Evolutionary conservation across 306 rosid genomes (phyloP).

Genomic region (Cyamopsis tetragonoloba): DNA sequence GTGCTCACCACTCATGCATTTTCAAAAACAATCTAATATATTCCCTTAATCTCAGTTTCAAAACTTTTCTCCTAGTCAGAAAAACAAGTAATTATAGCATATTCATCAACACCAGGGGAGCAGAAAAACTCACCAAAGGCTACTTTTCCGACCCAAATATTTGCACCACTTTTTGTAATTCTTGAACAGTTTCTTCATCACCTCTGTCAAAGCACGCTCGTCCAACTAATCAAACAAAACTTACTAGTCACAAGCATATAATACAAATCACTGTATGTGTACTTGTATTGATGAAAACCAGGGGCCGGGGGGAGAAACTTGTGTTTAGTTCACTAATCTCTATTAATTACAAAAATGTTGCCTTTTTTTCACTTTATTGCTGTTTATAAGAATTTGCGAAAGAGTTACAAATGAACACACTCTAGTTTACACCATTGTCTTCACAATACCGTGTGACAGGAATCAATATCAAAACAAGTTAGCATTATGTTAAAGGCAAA

Average conservation of each 20-base stretch:
- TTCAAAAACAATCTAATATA: no score
- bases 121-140: conserved; percentile 72
- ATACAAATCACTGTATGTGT: background rate
- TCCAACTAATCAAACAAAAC: conserved; percentile 69
- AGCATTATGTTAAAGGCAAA: no score
- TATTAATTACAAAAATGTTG: background rate
- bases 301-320: no score
- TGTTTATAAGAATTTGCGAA: background rate
- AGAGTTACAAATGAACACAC: no score
- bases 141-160: conserved; percentile 87
- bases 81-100: conserved; percentile 2
- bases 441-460: background rate
- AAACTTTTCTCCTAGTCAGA: background rate
- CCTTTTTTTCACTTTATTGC: background rate
- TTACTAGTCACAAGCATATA: conserved; percentile 25
- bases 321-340: background rate
- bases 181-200: conserved; percentile 96
- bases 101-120: conserved; percentile 8
- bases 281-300: background rate
- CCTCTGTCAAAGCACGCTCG: conserved; percentile 86
- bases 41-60: no score
- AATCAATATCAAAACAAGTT: background rate
- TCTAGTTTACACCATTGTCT: conserved; percentile 2
- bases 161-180: conserved; percentile 95
- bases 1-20: no score